Evolutionary conservation across 164 flowering plant species (phyloP).

Genomic region (Liriodendron chinense): DNA sequence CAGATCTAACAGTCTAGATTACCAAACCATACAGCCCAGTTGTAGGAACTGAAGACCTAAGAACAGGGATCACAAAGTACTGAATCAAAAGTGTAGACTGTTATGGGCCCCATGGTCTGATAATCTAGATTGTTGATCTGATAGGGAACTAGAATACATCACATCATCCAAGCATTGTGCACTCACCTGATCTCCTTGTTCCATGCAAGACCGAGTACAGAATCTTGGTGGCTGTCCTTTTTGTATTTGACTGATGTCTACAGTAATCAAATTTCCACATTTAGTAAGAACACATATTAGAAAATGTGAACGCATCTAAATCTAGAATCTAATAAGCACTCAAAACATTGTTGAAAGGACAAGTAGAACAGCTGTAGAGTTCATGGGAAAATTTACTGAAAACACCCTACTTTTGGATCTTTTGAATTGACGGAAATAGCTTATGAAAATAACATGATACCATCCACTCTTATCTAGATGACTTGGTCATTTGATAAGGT

Average conservation of each 20-base stretch:
- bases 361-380: too few species aligned
- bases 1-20: neutral
- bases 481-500: too few species aligned
- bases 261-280: neutral
- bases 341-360: too few species aligned
- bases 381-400: too few species aligned
- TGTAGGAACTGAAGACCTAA: neutral
- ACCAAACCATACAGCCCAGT: neutral
- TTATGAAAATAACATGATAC: too few species aligned
- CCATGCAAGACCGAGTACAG: conserved; percentile 96
- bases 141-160: neutral
- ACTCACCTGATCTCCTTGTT: conserved; percentile 80
- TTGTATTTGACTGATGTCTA: conserved; percentile 62
- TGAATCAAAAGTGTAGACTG: neutral
- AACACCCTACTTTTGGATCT: too few species aligned
- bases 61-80: neutral
- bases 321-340: neutral
- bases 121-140: neutral
- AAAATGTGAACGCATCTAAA: neutral
- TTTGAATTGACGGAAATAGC: too few species aligned
- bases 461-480: too few species aligned
- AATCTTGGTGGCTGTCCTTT: conserved; percentile 79
- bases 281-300: neutral
- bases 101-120: neutral
- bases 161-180: neutral